phyloP scores from a whole-genome alignment of 352 stramenopile genomes.

The Pythium brassicae region DNA sequence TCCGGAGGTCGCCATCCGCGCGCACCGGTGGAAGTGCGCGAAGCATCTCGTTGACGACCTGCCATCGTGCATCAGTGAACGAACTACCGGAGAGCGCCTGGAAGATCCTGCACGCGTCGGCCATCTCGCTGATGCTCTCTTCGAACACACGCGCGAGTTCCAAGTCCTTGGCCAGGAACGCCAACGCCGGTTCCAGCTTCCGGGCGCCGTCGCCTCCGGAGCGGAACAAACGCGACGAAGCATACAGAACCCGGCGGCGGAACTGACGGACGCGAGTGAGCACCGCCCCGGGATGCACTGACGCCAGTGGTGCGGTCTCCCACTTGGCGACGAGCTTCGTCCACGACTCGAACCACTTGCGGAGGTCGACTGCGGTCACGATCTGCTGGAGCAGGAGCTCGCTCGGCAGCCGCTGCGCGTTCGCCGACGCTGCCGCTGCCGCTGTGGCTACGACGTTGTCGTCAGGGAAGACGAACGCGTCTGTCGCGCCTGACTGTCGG shows the following conservation, averaged over 20 bases:
- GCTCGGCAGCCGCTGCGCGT: conserved; percentile 26
- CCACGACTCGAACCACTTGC: conserved; percentile 55
- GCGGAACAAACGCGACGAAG: conserved; percentile 29
- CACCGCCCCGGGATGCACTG: conserved; percentile 42
- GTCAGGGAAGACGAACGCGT: background rate
- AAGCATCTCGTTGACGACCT: conserved; percentile 11
- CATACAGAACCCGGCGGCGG: conserved; percentile 35
- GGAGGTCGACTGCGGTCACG: conserved; percentile 48
- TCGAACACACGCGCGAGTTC: conserved; percentile 30
- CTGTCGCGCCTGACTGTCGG: background rate
- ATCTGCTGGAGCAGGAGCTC: conserved; percentile 51
- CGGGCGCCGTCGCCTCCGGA: background rate
- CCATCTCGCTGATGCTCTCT: conserved; percentile 37
- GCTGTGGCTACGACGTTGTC: background rate
- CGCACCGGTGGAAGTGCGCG: background rate
- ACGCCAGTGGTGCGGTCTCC: conserved; percentile 27
- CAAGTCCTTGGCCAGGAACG: conserved; percentile 20
- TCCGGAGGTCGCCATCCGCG: background rate
- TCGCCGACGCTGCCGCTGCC: background rate
- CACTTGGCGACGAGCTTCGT: conserved; percentile 41
- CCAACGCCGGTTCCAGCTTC: conserved; percentile 3
- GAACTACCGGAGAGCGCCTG: conserved; percentile 35
- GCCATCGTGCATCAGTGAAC: conserved; percentile 42
- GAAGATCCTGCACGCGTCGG: conserved; percentile 39
- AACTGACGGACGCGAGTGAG: conserved; percentile 59